A percentile compares a stretch with the other conserved stretches of the same genome.
These are phyloP conservation scores for Alternaria angustiovoidea DNA, from an alignment of 2,329 filamentous ascomycete species.

Conservation along the genomic window DNA sequence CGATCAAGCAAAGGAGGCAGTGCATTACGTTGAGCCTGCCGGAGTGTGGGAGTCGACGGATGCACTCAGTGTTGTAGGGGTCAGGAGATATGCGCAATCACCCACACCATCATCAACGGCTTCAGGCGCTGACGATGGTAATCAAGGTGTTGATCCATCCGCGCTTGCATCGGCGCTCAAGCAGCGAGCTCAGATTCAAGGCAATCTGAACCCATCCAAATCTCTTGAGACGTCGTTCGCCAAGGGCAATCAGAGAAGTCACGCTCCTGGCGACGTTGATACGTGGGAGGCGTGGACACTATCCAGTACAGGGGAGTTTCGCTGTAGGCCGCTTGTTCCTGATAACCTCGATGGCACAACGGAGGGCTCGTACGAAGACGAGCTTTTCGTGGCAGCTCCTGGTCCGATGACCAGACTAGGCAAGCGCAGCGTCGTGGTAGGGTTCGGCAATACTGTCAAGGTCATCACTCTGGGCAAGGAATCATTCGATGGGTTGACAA, in stretches of 20 bases:
- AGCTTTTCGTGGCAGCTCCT: conserved; percentile 70
- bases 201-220: conserved; percentile 13
- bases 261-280: conserved; percentile 38
- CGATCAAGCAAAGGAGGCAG: conserved; percentile 58
- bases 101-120: conserved; percentile 39
- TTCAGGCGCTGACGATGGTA: conserved; percentile 36
- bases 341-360: conserved; percentile 25
- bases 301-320: conserved; percentile 56
- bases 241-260: conserved; percentile 3
- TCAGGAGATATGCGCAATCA: conserved; percentile 59
- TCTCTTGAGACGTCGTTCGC: conserved; percentile 15
- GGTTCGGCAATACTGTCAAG: conserved; percentile 76
- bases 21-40: conserved; percentile 66
- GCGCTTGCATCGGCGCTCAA: conserved; percentile 38
- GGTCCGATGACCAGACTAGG: conserved; percentile 72
- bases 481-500: conserved; percentile 60
- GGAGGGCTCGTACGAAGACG: conserved; percentile 43
- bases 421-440: conserved; percentile 71
- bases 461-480: conserved; percentile 73
- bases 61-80: conserved; percentile 68
- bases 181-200: conserved; percentile 34
- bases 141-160: conserved; percentile 19
- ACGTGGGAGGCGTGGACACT: conserved; percentile 65
- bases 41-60: conserved; percentile 71
- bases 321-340: conserved; percentile 48